Conservation (phyloP, 139 green algal genomes). For the Nannochloris sp. region DNA sequence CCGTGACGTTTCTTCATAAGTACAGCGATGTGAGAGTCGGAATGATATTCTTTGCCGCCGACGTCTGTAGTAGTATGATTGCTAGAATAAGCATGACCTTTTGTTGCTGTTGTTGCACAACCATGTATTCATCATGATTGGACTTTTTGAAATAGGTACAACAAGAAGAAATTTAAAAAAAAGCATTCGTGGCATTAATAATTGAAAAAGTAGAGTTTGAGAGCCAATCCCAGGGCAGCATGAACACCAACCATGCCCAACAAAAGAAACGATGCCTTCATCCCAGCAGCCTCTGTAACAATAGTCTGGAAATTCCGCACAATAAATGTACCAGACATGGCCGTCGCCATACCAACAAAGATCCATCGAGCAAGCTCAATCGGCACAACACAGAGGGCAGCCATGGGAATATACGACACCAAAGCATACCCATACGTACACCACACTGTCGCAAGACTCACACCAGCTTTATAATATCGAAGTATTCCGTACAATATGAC, state of each 20-base stretch:
- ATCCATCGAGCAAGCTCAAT: slow-evolving; percentile 54
- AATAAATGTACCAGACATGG: slow-evolving; percentile 55
- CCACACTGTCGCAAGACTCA: slow-evolving; percentile 60
- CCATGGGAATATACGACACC: slow-evolving; percentile 68
- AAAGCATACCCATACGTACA: slow-evolving; percentile 79
- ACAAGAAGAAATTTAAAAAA: too few species aligned
- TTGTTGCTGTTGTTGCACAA: too few species aligned
- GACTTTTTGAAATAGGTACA: too few species aligned
- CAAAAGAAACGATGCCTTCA: slow-evolving; percentile 50
- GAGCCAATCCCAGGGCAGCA: slow-evolving; percentile 51
- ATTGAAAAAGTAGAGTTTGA: slow-evolving; percentile 78
- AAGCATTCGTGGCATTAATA: slow-evolving; percentile 25
- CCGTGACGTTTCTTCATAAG: background rate
- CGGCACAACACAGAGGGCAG: slow-evolving; percentile 61
- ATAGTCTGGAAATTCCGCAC: slow-evolving; percentile 53
- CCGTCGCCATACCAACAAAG: slow-evolving; percentile 38
- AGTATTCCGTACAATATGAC: slow-evolving; percentile 45
- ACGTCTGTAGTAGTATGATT: too few species aligned
- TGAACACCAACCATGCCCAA: slow-evolving; percentile 44
- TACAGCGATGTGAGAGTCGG: background rate
- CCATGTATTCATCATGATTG: too few species aligned
- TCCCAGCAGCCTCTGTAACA: slow-evolving; percentile 50
- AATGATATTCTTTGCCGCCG: background rate
- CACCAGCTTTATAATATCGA: slow-evolving; percentile 45
- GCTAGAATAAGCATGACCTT: too few species aligned